A percentile compares a stretch with the other conserved stretches of the same genome.
Conservation (phyloP, 805 yeast species). For the Teunomyces stri region DNA sequence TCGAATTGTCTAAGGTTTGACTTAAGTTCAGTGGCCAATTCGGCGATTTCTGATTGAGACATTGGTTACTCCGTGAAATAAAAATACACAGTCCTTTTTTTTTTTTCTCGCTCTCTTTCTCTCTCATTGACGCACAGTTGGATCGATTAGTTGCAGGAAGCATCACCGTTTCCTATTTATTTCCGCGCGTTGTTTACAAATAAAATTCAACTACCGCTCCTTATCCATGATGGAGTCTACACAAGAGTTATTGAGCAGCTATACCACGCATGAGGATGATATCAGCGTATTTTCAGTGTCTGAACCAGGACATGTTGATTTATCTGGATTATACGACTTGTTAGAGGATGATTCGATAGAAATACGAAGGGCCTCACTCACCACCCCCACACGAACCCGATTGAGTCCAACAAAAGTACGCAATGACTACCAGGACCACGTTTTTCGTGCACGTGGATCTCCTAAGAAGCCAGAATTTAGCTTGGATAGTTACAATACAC, state of each 20-base stretch:
- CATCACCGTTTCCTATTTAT: background rate
- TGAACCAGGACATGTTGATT: slow-evolving; percentile 4
- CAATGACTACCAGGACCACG: slow-evolving; percentile 17
- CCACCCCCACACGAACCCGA: slow-evolving; percentile 9
- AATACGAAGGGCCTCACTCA: slow-evolving; percentile 10
- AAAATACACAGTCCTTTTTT: background rate
- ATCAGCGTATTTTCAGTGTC: slow-evolving; percentile 16
- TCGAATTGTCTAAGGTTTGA: slow-evolving; percentile 65
- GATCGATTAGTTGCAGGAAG: background rate
- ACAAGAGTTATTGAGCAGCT: slow-evolving; percentile 12
- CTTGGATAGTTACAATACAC: slow-evolving; percentile 6
- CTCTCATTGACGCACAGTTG: background rate
- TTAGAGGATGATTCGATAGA: slow-evolving; percentile 19
- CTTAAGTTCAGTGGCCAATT: slow-evolving; percentile 37
- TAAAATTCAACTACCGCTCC: background rate
- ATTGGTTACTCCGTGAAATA: background rate
- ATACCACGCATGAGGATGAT: slow-evolving; percentile 10
- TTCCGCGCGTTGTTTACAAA: slow-evolving; percentile 7
- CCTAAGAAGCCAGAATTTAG: background rate
- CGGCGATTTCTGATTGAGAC: slow-evolving; percentile 22
- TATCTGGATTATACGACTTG: slow-evolving; percentile 12
- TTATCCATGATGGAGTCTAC: slow-evolving; percentile 9
- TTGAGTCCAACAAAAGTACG: slow-evolving; percentile 10
- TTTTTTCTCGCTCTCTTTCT: no score
- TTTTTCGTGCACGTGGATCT: slow-evolving; percentile 11